phyloP scores from a whole-genome alignment of 139 green algal species.

The Haematococcus sp. region DNA sequence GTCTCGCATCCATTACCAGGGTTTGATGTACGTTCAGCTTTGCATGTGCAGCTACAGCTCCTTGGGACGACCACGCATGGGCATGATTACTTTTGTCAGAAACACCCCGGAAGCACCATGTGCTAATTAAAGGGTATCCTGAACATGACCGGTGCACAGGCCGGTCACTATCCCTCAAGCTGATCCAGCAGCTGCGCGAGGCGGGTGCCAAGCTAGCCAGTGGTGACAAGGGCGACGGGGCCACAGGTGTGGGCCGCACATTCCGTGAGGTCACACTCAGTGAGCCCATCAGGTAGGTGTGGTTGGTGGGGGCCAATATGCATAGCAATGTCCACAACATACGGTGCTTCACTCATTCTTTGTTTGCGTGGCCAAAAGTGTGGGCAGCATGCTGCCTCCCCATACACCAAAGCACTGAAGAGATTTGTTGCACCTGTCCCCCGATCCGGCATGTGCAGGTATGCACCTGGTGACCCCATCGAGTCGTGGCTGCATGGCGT shows the following conservation, averaged over 20 bases:
- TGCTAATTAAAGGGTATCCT: too few relatives aligned
- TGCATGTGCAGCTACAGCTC: too few relatives aligned
- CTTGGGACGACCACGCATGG: too few relatives aligned
- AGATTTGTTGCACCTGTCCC: neutral
- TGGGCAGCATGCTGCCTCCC: neutral
- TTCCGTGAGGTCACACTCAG: conserved; percentile 90
- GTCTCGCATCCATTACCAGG: too few relatives aligned
- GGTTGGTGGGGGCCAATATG: neutral
- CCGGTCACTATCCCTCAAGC: conserved; percentile 90
- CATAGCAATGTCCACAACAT: neutral
- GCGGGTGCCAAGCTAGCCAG: conserved; percentile 58
- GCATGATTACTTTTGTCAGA: too few relatives aligned
- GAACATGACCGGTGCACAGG: too few relatives aligned
- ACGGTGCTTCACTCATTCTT: neutral
- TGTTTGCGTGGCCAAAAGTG: neutral
- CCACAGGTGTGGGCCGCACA: conserved; percentile 47
- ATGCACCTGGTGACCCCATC: conserved; percentile 83
- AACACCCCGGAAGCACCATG: too few relatives aligned
- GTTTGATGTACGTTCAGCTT: too few relatives aligned
- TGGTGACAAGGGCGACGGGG: conserved; percentile 11
- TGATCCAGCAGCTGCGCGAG: conserved; percentile 90
- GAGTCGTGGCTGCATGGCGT: conserved; percentile 93
- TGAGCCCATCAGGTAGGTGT: conserved; percentile 85
- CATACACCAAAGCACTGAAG: neutral
- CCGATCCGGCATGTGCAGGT: conserved; percentile 57